phyloP scores from a whole-genome alignment of 305 asterid species.

The Nicotiana rustica region DNA sequence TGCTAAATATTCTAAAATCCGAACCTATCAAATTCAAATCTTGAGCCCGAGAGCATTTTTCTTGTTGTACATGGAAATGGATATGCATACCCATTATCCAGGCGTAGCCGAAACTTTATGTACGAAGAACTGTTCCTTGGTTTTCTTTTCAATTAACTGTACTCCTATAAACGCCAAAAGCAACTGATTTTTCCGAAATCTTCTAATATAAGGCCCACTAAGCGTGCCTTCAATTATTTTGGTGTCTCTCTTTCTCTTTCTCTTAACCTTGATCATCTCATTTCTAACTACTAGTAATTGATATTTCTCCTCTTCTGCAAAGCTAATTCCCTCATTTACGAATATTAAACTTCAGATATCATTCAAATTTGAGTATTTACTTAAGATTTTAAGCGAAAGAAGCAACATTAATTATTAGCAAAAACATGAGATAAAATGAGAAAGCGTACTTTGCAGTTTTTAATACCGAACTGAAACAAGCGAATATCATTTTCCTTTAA shows the following conservation, averaged over 20 bases:
- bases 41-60: background rate
- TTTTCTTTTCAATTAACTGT: background rate
- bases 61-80: background rate
- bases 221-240: constrained; percentile 14
- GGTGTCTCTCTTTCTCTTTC: background rate
- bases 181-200: constrained; percentile 20
- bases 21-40: too few species aligned
- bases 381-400: background rate
- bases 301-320: background rate
- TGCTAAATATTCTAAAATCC: too few species aligned
- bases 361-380: background rate
- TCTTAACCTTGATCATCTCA: constrained; percentile 1
- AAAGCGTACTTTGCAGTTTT: constrained; percentile 76
- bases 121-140: background rate
- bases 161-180: constrained; percentile 9
- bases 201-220: constrained; percentile 3
- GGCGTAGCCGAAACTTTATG: background rate
- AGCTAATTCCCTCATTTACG: background rate
- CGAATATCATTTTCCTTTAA: constrained; percentile 73
- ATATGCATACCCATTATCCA: background rate
- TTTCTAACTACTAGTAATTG: background rate
- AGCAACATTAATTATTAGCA: background rate
- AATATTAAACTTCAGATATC: background rate
- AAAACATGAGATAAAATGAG: background rate
- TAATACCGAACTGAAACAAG: constrained; percentile 83